Evolutionary conservation across 2,329 filamentous ascomycete genomes (phyloP).

Genomic region (Magnaporthiopsis incrustans): DNA sequence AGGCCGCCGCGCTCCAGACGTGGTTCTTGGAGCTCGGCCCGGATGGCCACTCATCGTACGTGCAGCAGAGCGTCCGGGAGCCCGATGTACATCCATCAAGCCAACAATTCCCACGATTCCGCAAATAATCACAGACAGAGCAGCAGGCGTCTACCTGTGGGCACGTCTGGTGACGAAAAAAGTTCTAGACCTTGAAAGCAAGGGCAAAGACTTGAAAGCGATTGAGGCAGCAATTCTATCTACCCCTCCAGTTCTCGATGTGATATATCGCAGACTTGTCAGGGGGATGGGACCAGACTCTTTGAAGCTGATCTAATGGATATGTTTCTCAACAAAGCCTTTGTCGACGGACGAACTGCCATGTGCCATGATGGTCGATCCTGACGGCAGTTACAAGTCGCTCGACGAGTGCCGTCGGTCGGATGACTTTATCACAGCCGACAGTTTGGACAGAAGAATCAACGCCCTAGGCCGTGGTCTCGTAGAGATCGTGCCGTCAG

Average conservation of each 20-base stretch:
- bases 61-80: too few relatives aligned
- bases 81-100: background rate
- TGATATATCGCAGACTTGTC: conserved; percentile 19
- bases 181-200: conserved; percentile 12
- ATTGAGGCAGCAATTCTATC: conserved; percentile 17
- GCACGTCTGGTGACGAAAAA: conserved; percentile 20
- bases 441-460: conserved; percentile 14
- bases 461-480: conserved; percentile 21
- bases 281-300: conserved; percentile 14
- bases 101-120: background rate
- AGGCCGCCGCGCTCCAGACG: too few relatives aligned
- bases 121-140: conserved; percentile 17
- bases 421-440: conserved; percentile 13
- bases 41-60: too few relatives aligned
- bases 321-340: conserved; percentile 21
- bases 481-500: conserved; percentile 15
- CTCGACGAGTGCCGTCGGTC: conserved; percentile 14
- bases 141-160: conserved; percentile 29
- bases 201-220: conserved; percentile 6
- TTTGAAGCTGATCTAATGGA: conserved; percentile 23
- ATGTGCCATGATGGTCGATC: conserved; percentile 23
- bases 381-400: conserved; percentile 14
- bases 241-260: conserved; percentile 17
- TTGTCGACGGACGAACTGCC: conserved; percentile 19
- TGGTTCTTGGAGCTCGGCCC: too few relatives aligned